Evolutionary conservation across 2,329 filamentous ascomycete species (phyloP), one percentile per base, ranked within the genome.

Genomic region (Sporothrix euskadiensis): DNA sequence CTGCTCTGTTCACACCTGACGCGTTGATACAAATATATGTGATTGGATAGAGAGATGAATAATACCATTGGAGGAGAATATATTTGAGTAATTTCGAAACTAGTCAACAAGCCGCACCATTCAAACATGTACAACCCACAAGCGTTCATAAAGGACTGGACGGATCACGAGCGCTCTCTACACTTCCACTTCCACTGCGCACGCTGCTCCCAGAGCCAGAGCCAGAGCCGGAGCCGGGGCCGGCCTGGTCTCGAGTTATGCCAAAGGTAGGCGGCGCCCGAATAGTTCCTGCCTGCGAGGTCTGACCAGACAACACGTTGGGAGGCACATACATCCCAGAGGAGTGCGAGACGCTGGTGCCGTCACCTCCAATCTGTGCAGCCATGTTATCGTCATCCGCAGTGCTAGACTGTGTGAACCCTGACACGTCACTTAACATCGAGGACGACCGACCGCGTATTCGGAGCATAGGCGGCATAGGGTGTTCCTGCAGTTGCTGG

Each of bases 351-450:
- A 10, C 75, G 76, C 75, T 73, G 75, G 61, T 61, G 75, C 74
- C 71, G 69, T 71, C 69, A 75, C 74, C 47, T 71, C 63, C 71
- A 77, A 71, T 30, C 14, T 66, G 35, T 41, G 66, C 35, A 2
- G 56, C 41, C 71, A 75, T 69, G 49, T 75, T 77, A 57, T 83
- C 83, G 26, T 84, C 83, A 30, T 87, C 87, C 61, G 86, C 87
- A 66, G 83, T 84, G 76, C 86, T 89, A 19, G 86, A 88, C 80
- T 90, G 88, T 8, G 89, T 91, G 77, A 91, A 90, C 26, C 89
- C 88, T n/a, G 88, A 90, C 3, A 91, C 83, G 77, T 90, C 87
- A 78, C 88, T 90, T 2, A 91, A 85, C 89, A 91, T 91, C 73
- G 88, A 90, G 10, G 88, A 90, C 41, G 88, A 90, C 68, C 89